These are phyloP conservation scores for Coccinonectria pachysandricola DNA, from an alignment of 2,329 filamentous ascomycete genomes.

Conservation along the genomic window DNA sequence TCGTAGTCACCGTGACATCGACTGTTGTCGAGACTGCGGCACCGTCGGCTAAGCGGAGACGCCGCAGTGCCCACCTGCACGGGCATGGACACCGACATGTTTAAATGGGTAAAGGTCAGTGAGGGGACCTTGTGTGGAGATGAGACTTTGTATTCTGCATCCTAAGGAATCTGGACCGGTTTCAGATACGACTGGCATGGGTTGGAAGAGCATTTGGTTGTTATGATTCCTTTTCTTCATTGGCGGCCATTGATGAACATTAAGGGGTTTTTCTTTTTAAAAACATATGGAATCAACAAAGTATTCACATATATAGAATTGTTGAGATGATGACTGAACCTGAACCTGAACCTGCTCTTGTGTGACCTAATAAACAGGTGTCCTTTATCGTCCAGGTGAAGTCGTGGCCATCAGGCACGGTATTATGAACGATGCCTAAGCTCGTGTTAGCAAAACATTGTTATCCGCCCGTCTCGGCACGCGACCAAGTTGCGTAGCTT, in stretches of 20 bases:
- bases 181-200: constrained; percentile 25
- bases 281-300: constrained; percentile 23
- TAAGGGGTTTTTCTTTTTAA: constrained; percentile 22
- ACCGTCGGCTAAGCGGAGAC: constrained; percentile 12
- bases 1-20: constrained; percentile 28
- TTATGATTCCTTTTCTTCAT: constrained; percentile 21
- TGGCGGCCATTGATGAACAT: constrained; percentile 23
- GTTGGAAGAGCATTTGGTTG: constrained; percentile 26
- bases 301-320: constrained; percentile 19
- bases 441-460: too few relatives aligned
- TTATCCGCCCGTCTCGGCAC: too few relatives aligned
- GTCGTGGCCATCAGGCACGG: too few relatives aligned
- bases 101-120: too few relatives aligned
- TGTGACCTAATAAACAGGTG: too few relatives aligned
- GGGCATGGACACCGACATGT: constrained; percentile 22
- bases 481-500: too few relatives aligned
- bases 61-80: constrained; percentile 26
- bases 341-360: constrained; percentile 10
- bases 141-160: too few relatives aligned
- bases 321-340: constrained; percentile 21
- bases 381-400: too few relatives aligned
- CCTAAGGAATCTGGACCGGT: constrained; percentile 25
- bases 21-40: constrained; percentile 10
- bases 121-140: too few relatives aligned
- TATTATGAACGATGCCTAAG: too few relatives aligned